Percentiles rank a stretch among this genome's conserved stretches.
Conservation (phyloP, 108 stramenopile genomes). For the Aurantiochytrium sp. region DNA sequence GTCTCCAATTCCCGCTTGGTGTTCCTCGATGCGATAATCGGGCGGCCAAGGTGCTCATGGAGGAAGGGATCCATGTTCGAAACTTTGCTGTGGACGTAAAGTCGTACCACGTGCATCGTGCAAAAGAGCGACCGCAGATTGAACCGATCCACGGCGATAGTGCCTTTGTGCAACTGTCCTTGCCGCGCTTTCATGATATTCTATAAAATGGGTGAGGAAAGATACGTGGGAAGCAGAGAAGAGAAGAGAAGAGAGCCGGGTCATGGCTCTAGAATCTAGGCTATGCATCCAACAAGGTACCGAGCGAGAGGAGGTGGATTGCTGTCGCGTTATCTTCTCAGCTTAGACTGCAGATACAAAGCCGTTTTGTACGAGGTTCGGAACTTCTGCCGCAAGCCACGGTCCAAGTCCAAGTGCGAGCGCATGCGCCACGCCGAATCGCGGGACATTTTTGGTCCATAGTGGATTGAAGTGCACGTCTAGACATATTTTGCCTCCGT, state of each 20-base stretch:
- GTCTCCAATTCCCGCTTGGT: neutral
- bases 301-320: too few relatives aligned
- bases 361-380: neutral
- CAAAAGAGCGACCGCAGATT: neutral
- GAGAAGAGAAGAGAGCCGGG: too few relatives aligned
- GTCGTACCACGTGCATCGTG: neutral
- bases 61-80: neutral
- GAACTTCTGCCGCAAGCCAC: constrained; percentile 12
- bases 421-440: constrained; percentile 14
- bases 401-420: constrained; percentile 14
- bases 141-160: neutral
- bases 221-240: too few relatives aligned
- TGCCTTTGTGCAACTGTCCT: neutral
- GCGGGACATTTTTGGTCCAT: neutral
- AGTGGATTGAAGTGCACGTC: constrained; percentile 17
- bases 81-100: constrained; percentile 18
- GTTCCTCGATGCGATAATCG: constrained; percentile 28
- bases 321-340: too few relatives aligned
- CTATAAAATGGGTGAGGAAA: too few relatives aligned
- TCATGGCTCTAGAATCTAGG: too few relatives aligned
- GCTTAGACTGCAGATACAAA: neutral
- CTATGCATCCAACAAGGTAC: too few relatives aligned
- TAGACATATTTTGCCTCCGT: constrained; percentile 12
- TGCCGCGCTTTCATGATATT: neutral
- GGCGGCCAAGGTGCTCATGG: neutral